These are phyloP conservation scores for Rosa rugosa DNA, from an alignment of 306 rosid genomes.

Conservation along the genomic window DNA sequence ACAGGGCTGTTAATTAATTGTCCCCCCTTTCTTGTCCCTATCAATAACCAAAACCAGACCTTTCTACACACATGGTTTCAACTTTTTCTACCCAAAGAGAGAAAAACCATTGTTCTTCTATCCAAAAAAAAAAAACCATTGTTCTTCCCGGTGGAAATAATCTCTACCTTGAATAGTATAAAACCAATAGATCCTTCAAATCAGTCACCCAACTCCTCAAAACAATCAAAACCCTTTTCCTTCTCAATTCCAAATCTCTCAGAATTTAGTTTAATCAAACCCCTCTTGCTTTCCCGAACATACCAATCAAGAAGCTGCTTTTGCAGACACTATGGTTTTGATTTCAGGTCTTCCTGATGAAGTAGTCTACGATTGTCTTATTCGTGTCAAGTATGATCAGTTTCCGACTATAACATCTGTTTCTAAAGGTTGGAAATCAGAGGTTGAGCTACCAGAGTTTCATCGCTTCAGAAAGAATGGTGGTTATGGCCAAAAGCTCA, in stretches of 20 bases:
- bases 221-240: not conserved
- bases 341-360: conserved; percentile 75
- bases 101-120: not conserved
- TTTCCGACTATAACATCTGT: conserved; percentile 44
- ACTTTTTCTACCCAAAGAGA: too few species aligned
- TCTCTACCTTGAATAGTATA: not conserved
- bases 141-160: not conserved
- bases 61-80: not conserved
- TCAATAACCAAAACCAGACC: not conserved
- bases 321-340: conserved; percentile 42
- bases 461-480: conserved; percentile 35
- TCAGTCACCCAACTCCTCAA: not conserved
- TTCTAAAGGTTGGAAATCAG: conserved; percentile 51
- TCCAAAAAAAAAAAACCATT: not conserved
- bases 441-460: conserved; percentile 60
- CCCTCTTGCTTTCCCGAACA: not conserved
- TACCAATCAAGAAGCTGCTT: not conserved
- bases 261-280: not conserved
- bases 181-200: not conserved
- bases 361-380: conserved; percentile 54
- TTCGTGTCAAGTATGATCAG: conserved; percentile 41
- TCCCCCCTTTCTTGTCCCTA: not conserved
- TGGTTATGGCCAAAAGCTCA: conserved; percentile 42
- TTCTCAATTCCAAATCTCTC: not conserved
- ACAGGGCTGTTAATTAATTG: not conserved